Conservation (phyloP, 2,329 filamentous ascomycete genomes). For the Aspergillus sp. region DNA sequence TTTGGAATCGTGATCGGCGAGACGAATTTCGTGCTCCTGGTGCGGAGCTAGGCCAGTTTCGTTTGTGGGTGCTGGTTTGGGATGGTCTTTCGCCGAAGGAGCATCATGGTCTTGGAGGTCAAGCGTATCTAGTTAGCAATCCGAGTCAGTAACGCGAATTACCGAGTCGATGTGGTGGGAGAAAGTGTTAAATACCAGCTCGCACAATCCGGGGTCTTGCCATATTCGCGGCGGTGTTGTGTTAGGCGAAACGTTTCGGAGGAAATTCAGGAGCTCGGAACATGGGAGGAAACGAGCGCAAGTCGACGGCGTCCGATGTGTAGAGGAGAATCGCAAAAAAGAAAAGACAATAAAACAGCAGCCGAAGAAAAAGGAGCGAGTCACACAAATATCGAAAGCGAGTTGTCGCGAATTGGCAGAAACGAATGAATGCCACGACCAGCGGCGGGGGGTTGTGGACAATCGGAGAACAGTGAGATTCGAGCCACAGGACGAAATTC, state of each 20-base stretch:
- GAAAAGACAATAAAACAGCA: neutral
- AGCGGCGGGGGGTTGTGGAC: conserved; percentile 12
- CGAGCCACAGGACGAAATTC: conserved; percentile 22
- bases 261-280: conserved; percentile 21
- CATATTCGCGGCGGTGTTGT: conserved; percentile 29
- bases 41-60: conserved; percentile 67
- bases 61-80: conserved; percentile 52
- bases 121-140: conserved; percentile 69
- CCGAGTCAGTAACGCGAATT: neutral
- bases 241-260: conserved; percentile 7
- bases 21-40: conserved; percentile 80
- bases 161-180: neutral
- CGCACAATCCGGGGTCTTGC: conserved; percentile 47
- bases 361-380: conserved; percentile 5
- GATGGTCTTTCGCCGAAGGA: conserved; percentile 82
- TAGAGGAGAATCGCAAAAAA: conserved; percentile 3
- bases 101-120: conserved; percentile 84
- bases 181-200: conserved; percentile 38
- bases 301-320: conserved; percentile 12
- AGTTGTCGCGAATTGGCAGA: conserved; percentile 6
- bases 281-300: conserved; percentile 14
- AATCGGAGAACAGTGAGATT: conserved; percentile 21
- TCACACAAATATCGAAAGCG: conserved; percentile 8
- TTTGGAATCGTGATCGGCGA: conserved; percentile 73
- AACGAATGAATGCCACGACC: conserved; percentile 19